Evolutionary conservation across 176 grass and related monocot genomes (phyloP), one percentile per base, ranked within the genome.

Genomic region (Sorghum bicolor): DNA sequence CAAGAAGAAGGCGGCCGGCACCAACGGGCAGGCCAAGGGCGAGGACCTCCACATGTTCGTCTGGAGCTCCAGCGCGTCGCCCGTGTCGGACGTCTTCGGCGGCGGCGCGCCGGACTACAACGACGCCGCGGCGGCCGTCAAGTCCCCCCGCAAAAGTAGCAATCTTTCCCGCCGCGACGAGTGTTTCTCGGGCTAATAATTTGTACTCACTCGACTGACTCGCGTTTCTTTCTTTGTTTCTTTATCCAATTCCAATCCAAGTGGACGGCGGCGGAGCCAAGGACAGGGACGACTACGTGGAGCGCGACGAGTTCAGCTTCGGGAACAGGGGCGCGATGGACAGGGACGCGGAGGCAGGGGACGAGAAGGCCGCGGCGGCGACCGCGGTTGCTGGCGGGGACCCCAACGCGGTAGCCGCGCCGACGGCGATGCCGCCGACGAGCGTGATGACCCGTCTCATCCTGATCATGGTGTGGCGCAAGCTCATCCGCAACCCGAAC

Each of bases 11-110:
- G 60, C 84, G 24, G 81, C 61, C n/a, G 70, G 60, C n/a, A 39
- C 89, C 4, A 99, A 99, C 86, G 96, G 93, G 50, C 93, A 95
- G 76, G 83, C 87, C 48, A 92, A 93, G 81, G 89, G 89, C 70
- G 75, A 99, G 87, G 96, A 99, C 83, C 92, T 99, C 65, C 96
- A 96, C 89, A 99, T 99, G 96, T 99, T 99, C 77, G 93, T 99
- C 9, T 99, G 96, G 96, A 99, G 96, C 86, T 99, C 96, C 29
- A 99, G 96, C 85, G 93, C 93, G 28, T 99, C 96, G 10, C 96
- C 96, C 2, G 96, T 99, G 22, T 99, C 93, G 2, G 96, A 99
- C 77, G 93, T 99, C 19, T 99, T 99, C 86, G 93, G 89, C 62
- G 87, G 80, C 66, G 91, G 87, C 84, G 90, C 92, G 5, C 97